Base-by-base conservation (phyloP, 768 basidiomycete genomes). In the Strobilomyces echinocephalus region DNA sequence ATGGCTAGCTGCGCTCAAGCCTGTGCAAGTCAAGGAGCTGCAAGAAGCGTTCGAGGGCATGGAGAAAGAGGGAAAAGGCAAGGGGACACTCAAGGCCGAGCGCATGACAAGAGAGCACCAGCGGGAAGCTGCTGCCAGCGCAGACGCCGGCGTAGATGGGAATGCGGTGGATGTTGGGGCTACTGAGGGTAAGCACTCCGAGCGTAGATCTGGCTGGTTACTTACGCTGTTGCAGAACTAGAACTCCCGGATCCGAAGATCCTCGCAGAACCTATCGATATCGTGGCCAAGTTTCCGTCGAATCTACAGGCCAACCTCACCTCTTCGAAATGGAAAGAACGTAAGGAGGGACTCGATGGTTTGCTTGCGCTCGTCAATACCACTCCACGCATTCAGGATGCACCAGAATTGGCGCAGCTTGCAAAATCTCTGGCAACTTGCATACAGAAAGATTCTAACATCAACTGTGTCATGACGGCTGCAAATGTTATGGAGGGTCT, bases 271-370 rank as follows among this genome's bases (percentile, higher is more conserved):
- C 84, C 87, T 14, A 83, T 91, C 38, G 81, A 94, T 64, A 83
- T 97, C 51, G 75, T 85, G 20, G 69, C 82, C 3, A 86, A 87
- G 58, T 77, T 97, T 40, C 88, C 97, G 0, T 67, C 81, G 3
- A 84, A 85, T 52, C 76, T 97, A 55, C 82, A 89, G 53, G 75
- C 84, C 3, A 75, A 79, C 47, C 76, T 99, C 46, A 80, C 84
- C 21, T 98, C 97, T 5, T 84, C 91, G 0, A 97, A 98, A 71
- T 99, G 97, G 97, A 98, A 99, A 65, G 97, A 99, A 60, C 83
- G 92, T 38, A 94, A 97, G 65, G 90, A 95, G 62, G 88, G 82
- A 3, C 74, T 98, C 31, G 94, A 97, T 58, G 91, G 91, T 26
- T 77, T 95, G 21, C 76, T 84, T 42, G 79, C 80, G 3, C 71